phyloP scores from a whole-genome alignment of 352 stramenopile species.

The Peronospora farinosa region DNA sequence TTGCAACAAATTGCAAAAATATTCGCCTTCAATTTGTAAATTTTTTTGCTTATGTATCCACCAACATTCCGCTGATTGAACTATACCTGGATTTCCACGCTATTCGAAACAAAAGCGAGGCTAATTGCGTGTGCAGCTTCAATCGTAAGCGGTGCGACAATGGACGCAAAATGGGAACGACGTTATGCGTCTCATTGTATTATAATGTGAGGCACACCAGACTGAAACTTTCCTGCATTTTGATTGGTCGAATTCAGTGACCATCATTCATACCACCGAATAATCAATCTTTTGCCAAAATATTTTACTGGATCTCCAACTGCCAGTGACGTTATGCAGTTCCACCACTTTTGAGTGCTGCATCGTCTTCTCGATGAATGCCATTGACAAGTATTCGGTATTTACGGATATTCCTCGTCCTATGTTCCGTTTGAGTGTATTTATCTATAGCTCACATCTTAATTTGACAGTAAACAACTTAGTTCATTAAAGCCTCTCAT shows the following conservation, averaged over 20 bases:
- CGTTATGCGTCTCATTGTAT: constrained; percentile 18
- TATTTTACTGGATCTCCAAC: constrained; percentile 29
- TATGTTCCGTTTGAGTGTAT: constrained; percentile 16
- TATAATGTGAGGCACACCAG: constrained; percentile 13
- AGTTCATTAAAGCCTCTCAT: no score
- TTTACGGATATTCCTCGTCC: constrained; percentile 29
- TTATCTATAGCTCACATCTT: constrained; percentile 17
- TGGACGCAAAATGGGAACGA: constrained; percentile 14
- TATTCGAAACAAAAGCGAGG: background rate
- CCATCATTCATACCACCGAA: constrained; percentile 9
- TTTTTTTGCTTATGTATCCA: background rate
- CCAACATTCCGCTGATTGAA: constrained; percentile 9
- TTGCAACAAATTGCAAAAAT: no score
- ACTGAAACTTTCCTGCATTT: background rate
- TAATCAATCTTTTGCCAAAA: no score
- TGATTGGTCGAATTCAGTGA: constrained; percentile 9
- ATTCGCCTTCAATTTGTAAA: background rate
- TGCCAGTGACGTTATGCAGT: constrained; percentile 12
- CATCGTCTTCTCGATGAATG: background rate
- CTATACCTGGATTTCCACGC: background rate
- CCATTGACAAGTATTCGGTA: constrained; percentile 1
- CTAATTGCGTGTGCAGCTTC: constrained; percentile 4
- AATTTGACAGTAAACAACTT: constrained; percentile 16
- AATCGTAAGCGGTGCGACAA: constrained; percentile 16
- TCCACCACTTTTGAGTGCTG: background rate